Evolutionary conservation across 805 yeast genomes (phyloP), one percentile per base, ranked within the genome.

Genomic region (Metschnikowia bowlesiae): DNA sequence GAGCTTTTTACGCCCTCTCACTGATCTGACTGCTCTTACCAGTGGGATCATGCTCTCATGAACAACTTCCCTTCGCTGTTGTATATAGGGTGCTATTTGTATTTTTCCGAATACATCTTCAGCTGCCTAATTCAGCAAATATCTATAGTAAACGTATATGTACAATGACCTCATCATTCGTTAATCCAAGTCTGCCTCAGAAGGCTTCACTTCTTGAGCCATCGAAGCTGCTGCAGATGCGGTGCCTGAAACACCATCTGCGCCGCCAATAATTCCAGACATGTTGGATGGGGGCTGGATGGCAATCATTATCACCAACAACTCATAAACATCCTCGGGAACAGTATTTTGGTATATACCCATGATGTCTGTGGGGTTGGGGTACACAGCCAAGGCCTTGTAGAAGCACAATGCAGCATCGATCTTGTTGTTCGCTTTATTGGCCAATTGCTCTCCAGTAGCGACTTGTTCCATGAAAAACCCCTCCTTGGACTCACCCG

Each of bases 381-480:
- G 98, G 70, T 91, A 92, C 46, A 90, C 91, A 39, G 89, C 81
- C 65, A 94, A 78, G 11, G 97, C 98, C 70, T 89, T 87, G 81
- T 94, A 94, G 79, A 90, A 94, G 58, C 85, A 80, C 59, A 91
- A 76, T 36, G 99, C 98, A 41, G 97, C 85, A 53, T 85, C 89
- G 56, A 86, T 70, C 67, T 87, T 89, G 58, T 80, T 78, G 56
- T 84, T 85, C 54, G 86, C 83, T 33, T 73, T 64, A 56, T 80
- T 74, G 55, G 89, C 81, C 59, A 87, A 75, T 67, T 85, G 87
- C 70, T 92, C 98, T 67, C 96, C 98, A 44, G 76, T 64, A 53
- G 89, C 85, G 49, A 92, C 91, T 68, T 88, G 90, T 55, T 80
- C 78, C 76, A 91, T 82, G 76, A 92, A 92, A 65, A 81, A 83